A percentile compares a stretch with the other conserved stretches of the same genome.
Conservation (phyloP, 179 eudicot species). For the Silene vulgaris region DNA sequence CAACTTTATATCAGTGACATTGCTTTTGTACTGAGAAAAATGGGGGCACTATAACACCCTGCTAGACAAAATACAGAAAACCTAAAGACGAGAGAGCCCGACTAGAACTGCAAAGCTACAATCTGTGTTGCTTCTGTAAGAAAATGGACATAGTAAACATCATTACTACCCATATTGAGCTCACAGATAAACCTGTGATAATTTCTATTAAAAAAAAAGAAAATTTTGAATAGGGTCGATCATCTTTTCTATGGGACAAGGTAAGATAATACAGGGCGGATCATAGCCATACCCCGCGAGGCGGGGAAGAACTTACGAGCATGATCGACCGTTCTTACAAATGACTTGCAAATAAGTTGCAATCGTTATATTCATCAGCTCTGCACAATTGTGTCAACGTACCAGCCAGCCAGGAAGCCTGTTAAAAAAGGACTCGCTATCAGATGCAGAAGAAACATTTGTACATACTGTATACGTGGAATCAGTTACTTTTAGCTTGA, state of each 20-base stretch:
- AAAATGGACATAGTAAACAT: slow-evolving; percentile 20
- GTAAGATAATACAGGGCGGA: slow-evolving; percentile 39
- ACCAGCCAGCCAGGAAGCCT: slow-evolving; percentile 26
- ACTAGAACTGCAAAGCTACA: slow-evolving; percentile 19
- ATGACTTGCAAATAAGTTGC: slow-evolving; percentile 27
- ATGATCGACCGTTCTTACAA: slow-evolving; percentile 40
- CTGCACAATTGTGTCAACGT: slow-evolving; percentile 17
- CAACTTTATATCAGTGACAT: slow-evolving; percentile 25
- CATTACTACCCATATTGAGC: slow-evolving; percentile 28
- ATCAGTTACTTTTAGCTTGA: background rate
- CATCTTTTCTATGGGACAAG: slow-evolving; percentile 38
- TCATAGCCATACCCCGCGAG: slow-evolving; percentile 28
- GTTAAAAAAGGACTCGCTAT: slow-evolving; percentile 11
- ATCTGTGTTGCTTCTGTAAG: slow-evolving; percentile 21
- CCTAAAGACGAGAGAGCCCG: slow-evolving; percentile 26
- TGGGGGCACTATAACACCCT: slow-evolving; percentile 27
- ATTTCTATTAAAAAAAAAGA: slow-evolving; percentile 32
- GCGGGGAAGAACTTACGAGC: slow-evolving; percentile 28
- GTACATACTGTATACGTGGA: background rate
- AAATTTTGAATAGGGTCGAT: slow-evolving; percentile 26
- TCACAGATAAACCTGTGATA: slow-evolving; percentile 23
- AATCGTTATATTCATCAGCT: slow-evolving; percentile 24
- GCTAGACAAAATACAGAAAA: slow-evolving; percentile 27
- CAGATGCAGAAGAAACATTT: background rate
- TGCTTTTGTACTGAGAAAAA: slow-evolving; percentile 36